Base-by-base conservation (phyloP, 805 yeast genomes). In the Hanseniaspora taiwanica region DNA sequence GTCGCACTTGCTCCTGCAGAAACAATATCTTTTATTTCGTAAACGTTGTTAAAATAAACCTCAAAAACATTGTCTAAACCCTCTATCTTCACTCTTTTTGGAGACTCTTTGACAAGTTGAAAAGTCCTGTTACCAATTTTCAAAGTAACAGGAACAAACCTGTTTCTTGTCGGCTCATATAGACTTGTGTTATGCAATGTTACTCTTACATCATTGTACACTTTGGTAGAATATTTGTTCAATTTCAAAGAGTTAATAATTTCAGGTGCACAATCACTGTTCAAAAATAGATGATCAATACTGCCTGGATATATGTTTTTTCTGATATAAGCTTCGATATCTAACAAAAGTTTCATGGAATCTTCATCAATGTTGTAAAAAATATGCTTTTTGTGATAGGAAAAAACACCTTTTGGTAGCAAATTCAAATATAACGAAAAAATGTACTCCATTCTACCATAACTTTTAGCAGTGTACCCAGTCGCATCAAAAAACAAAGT, bases 401-500 rank as follows among this genome's bases (percentile, higher is more conserved):
- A 50, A 36, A 65, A 59, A 49, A 73, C 68, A 32, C 64, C 66
- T 2, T 64, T 66, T 0, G 87, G 81, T 0, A 76, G 64, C 42
- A 74, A 57, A 16, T 59, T 59, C 10, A 60, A 57, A 9, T 75
- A 47, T 6, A 71, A 32, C 1, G 53, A 40, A 16, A 49, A 36
- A 10, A 57, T 38, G 34, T 48, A 55, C 14, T 42, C 39, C 13
- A 51, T 13, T 14, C 33, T 48, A 24, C 48, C 57, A 21, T 48
- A 42, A 13, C 44, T 46, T 3, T 27, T 34, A 8, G 59, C 60
- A 23, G 64, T 55, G 51, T 69, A 76, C 10, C 76, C 78, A 0
- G 94, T 81, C 47, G 82, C 75, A 55, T 85, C 94, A 43, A 74
- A 48, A 6, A 84, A 71, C 38, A 77, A 44, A 44, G 74, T 72